A percentile compares a stretch with the other conserved stretches of the same genome.
Conservation (phyloP, 1,284 basidiomycete species). For the Chalciporus piperatoides region DNA sequence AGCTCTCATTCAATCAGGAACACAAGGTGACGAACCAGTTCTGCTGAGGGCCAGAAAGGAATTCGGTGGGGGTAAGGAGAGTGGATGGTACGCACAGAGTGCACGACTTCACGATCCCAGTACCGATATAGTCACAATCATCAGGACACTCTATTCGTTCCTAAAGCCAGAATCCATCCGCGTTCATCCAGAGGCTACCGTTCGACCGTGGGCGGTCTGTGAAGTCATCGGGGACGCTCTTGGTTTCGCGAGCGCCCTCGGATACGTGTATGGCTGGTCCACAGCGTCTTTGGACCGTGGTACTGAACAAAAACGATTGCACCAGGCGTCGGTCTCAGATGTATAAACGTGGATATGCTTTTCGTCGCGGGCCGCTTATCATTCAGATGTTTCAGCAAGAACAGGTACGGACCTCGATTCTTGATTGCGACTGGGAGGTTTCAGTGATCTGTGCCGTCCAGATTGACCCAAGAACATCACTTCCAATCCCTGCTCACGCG, state of each 20-base stretch:
- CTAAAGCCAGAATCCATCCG: constrained; percentile 74
- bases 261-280: constrained; percentile 54
- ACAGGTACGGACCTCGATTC: constrained; percentile 44
- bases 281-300: not conserved
- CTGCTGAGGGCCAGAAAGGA: constrained; percentile 72
- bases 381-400: constrained; percentile 83
- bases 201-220: constrained; percentile 74
- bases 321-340: constrained; percentile 65
- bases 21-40: constrained; percentile 55
- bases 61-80: constrained; percentile 44
- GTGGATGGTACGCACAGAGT: constrained; percentile 52
- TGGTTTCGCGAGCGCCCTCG: constrained; percentile 71
- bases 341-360: constrained; percentile 74
- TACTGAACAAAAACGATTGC: constrained; percentile 9
- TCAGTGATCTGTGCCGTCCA: constrained; percentile 25
- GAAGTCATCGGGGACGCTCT: constrained; percentile 73
- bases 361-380: constrained; percentile 61
- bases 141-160: constrained; percentile 71
- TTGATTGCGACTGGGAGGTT: not conserved
- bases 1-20: constrained; percentile 47
- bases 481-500: constrained; percentile 65
- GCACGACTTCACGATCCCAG: not conserved
- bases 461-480: constrained; percentile 68
- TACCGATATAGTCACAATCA: constrained; percentile 2
- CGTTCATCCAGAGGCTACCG: constrained; percentile 76